Conservation (phyloP, 176 grass and related monocot genomes). For the Aegilops speltoides region DNA sequence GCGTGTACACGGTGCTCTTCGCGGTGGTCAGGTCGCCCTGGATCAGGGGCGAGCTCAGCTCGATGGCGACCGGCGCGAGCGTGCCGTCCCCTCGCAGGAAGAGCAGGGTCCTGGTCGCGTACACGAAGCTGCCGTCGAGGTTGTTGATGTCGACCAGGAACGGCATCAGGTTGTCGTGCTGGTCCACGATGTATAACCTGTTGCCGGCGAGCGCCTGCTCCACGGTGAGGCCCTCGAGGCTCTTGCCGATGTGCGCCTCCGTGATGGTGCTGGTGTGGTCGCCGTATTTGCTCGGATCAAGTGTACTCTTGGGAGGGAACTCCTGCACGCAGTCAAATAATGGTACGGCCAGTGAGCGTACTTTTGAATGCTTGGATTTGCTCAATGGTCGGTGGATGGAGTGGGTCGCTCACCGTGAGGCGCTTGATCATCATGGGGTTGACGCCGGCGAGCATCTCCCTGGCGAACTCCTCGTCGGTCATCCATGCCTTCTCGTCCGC, state of each 20-base stretch:
- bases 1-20: background rate
- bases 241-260: slow-evolving; percentile 35
- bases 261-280: slow-evolving; percentile 69
- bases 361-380: background rate
- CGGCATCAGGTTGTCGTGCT: slow-evolving; percentile 72
- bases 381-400: background rate
- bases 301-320: slow-evolving; percentile 58
- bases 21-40: background rate
- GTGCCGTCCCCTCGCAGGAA: slow-evolving; percentile 19
- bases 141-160: slow-evolving; percentile 48
- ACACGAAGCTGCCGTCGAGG: slow-evolving; percentile 26
- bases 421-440: slow-evolving; percentile 57
- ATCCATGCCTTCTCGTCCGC: slow-evolving; percentile 54
- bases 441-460: slow-evolving; percentile 59
- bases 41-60: background rate
- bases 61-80: background rate
- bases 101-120: slow-evolving; percentile 56
- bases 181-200: slow-evolving; percentile 65
- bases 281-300: slow-evolving; percentile 50
- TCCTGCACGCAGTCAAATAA: slow-evolving; percentile 13
- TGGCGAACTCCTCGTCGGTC: slow-evolving; percentile 66
- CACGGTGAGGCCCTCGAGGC: slow-evolving; percentile 41
- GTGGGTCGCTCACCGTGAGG: slow-evolving; percentile 29
- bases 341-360: no score
- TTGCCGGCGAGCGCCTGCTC: slow-evolving; percentile 44